These are phyloP conservation scores for Lizonia empirigonia DNA, from an alignment of 2,329 filamentous ascomycete genomes.

Conservation along the genomic window DNA sequence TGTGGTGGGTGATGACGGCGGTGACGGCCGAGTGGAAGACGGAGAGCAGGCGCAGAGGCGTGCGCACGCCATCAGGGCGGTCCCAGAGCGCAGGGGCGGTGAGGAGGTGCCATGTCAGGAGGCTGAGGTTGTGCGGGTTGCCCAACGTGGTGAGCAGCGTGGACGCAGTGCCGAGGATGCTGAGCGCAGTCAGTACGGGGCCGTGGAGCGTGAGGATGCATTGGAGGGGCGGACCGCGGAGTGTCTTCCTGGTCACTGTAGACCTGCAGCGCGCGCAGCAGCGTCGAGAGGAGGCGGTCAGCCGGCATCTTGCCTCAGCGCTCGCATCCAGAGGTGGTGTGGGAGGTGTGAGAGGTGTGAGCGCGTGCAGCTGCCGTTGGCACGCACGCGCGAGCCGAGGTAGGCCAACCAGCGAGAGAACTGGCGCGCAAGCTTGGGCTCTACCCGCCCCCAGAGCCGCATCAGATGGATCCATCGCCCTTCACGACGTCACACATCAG, in stretches of 20 bases:
- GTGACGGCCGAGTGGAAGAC: conserved; percentile 73
- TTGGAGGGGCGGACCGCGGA: conserved; percentile 54
- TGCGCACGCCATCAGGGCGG: conserved; percentile 64
- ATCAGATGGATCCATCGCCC: conserved; percentile 18
- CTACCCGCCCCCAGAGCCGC: conserved; percentile 19
- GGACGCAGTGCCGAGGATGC: conserved; percentile 67
- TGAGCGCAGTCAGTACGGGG: conserved; percentile 28
- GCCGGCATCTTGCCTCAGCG: conserved; percentile 61
- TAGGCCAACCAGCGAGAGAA: no score
- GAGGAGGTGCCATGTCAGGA: conserved; percentile 74
- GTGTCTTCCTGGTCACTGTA: conserved; percentile 65
- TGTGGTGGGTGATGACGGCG: conserved; percentile 58
- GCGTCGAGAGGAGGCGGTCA: conserved; percentile 69
- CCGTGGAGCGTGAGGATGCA: conserved; percentile 19
- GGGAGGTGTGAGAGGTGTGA: conserved; percentile 6
- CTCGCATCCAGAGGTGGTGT: conserved; percentile 7
- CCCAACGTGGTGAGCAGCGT: conserved; percentile 71
- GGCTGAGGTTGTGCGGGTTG: conserved; percentile 75
- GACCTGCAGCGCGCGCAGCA: conserved; percentile 67
- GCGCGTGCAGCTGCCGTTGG: conserved; percentile 19
- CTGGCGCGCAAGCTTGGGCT: conserved; percentile 18
- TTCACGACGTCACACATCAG: conserved; percentile 20
- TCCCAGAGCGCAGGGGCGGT: conserved; percentile 74
- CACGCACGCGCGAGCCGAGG: conserved; percentile 37
- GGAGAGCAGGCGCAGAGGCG: conserved; percentile 69